Base-by-base conservation (phyloP, 164 flowering plant species). In the Brasenia schreberi region DNA sequence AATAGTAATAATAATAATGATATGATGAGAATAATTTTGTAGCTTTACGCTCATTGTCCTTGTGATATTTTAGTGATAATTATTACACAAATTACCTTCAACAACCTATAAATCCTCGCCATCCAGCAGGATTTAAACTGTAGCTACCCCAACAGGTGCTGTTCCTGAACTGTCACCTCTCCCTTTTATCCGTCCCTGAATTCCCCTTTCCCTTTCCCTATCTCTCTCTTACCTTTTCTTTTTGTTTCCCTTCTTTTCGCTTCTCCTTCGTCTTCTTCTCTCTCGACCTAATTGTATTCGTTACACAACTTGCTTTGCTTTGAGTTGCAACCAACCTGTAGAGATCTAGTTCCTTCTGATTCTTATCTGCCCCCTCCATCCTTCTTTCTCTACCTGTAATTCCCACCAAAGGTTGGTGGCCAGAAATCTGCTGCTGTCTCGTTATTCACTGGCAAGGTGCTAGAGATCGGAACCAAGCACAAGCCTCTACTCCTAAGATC, bases 331-430 rank as follows among this genome's bases (percentile, higher is more conserved):
- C 5, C 0, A 49, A 45, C 43, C 19, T 52, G 59, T 49, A 23
- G 59, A 64, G 70, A 64, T 42, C 23, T 19, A 43, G 63, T 27
- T 64, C 39, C 64, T 14, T 49, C 12, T 3, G 33, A 42, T 23
- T n/a, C 27, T 53, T 42, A 5, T 19, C 14, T 63, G 44, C 60
- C 44, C 61, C 61, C 59, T 18, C n/a, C 70, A 19, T 9, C 11
- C 23, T 5, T 65, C 42, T 58, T 42, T 61, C 17, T 77, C 77
- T 83, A 86, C 68, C 89, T 77, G 81, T 69, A 85, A 18, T 84
- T 78, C 73, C 87, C 91, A 65, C 89, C 95, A 61, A 82, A 86
- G 33, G 88, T 82, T 5, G 95, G 91, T 3, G 82, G 82, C 91
- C 85, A 88, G 69, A 81, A 83, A 75, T 88, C 95, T 42, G 82